A percentile compares a stretch with the other conserved stretches of the same genome.
Evolutionary conservation across 2,329 filamentous ascomycete species (phyloP).

Genomic region (Alternaria tenuissima): DNA sequence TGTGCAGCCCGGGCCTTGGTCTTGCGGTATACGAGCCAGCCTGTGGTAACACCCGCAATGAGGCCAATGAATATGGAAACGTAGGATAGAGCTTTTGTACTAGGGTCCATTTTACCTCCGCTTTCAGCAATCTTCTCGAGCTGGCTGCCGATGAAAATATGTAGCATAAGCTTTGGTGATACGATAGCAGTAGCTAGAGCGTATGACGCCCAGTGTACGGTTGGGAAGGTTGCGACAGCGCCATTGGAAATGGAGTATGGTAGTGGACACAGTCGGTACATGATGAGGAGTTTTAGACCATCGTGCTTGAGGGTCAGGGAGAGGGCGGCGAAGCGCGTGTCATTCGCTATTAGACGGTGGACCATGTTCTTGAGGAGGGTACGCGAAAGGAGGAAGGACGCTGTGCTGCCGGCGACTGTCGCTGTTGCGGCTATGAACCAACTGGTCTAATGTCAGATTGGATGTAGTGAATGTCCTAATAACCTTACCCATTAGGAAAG

Average conservation of each 20-base stretch:
- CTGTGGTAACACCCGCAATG: conserved; percentile 76
- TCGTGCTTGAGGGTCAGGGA: conserved; percentile 89
- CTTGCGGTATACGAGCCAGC: conserved; percentile 82
- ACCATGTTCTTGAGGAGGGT: conserved; percentile 82
- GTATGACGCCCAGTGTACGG: conserved; percentile 78
- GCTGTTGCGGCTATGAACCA: conserved; percentile 86
- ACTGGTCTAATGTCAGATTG: conserved; percentile 54
- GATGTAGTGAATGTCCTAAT: conserved; percentile 22
- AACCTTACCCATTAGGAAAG: conserved; percentile 72
- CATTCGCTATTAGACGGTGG: conserved; percentile 77
- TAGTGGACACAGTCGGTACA: conserved; percentile 90
- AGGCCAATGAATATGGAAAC: conserved; percentile 77
- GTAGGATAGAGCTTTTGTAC: conserved; percentile 84
- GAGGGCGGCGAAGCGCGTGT: conserved; percentile 88
- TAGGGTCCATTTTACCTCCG: conserved; percentile 80
- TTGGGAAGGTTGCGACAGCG: conserved; percentile 92
- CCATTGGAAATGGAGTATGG: conserved; percentile 95
- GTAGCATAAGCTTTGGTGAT: conserved; percentile 86
- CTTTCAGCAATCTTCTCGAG: conserved; percentile 84
- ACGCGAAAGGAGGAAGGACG: conserved; percentile 81
- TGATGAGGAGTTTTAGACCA: conserved; percentile 85
- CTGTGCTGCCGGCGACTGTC: conserved; percentile 79
- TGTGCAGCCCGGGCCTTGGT: conserved; percentile 60
- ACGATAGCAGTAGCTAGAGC: conserved; percentile 82
- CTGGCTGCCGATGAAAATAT: conserved; percentile 89